phyloP scores from a whole-genome alignment of 805 yeast genomes.

The Priceomyces haplophilus region DNA sequence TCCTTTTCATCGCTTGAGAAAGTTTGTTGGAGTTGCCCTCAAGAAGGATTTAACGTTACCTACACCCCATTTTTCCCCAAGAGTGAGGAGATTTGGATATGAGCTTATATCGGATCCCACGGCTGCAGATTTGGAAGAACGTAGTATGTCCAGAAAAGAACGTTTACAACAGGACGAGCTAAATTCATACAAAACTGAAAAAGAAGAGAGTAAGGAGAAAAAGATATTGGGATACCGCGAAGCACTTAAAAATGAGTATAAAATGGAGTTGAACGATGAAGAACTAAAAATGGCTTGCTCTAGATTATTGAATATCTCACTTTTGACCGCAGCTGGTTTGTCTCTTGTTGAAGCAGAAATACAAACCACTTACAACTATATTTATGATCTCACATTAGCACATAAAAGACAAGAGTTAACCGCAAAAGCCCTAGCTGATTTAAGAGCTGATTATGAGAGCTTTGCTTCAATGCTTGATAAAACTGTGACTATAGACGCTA shows the following conservation, averaged over 20 bases:
- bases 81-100: constrained; percentile 80
- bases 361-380: constrained; percentile 52
- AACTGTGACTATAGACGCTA: constrained; percentile 47
- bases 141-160: constrained; percentile 66
- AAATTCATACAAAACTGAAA: constrained; percentile 33
- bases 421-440: constrained; percentile 19
- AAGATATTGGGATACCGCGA: constrained; percentile 10
- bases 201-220: constrained; percentile 39
- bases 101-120: constrained; percentile 47
- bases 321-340: constrained; percentile 51
- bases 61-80: constrained; percentile 86
- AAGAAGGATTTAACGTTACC: constrained; percentile 65
- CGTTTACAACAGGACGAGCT: constrained; percentile 54
- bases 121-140: constrained; percentile 57
- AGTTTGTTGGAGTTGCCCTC: constrained; percentile 85
- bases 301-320: constrained; percentile 53
- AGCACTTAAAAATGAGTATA: constrained; percentile 21
- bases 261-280: constrained; percentile 23
- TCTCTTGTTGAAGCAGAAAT: constrained; percentile 52
- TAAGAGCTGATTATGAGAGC: constrained; percentile 28
- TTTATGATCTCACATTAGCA: constrained; percentile 43
- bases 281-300: constrained; percentile 25
- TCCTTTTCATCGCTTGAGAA: constrained; percentile 94
- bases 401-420: constrained; percentile 36
- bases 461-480: constrained; percentile 42